phyloP scores from a whole-genome alignment of 805 yeast species.

The Huiozyma sinensis region DNA sequence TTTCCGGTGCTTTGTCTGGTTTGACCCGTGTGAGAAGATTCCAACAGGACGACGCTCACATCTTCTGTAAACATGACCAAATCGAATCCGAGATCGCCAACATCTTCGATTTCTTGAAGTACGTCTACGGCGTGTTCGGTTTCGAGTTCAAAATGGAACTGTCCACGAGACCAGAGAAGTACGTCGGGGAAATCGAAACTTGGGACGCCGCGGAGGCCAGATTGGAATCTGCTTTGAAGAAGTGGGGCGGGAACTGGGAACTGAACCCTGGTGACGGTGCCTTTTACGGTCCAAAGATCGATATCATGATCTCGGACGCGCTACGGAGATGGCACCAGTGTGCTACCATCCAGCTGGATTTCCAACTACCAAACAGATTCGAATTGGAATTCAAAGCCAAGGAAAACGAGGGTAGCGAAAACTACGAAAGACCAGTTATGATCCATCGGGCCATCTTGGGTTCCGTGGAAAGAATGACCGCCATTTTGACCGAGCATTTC shows the following conservation, averaged over 20 bases:
- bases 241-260: conserved; percentile 88
- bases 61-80: conserved; percentile 89
- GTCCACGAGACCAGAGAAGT: conserved; percentile 95
- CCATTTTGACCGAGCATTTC: conserved; percentile 93
- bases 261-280: conserved; percentile 97
- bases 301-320: conserved; percentile 90
- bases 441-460: conserved; percentile 98
- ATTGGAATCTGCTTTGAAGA: conserved; percentile 70
- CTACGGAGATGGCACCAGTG: conserved; percentile 96
- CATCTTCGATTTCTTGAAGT: conserved; percentile 76
- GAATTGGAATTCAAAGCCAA: conserved; percentile 77
- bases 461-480: conserved; percentile 98
- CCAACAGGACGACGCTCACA: conserved; percentile 99
- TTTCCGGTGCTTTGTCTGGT: conserved; percentile 88
- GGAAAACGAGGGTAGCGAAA: conserved; percentile 40
- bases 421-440: conserved; percentile 87
- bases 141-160: conserved; percentile 94
- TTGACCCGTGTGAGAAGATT: conserved; percentile 96
- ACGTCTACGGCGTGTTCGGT: conserved; percentile 83
- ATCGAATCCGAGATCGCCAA: conserved; percentile 76
- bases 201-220: conserved; percentile 89
- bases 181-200: conserved; percentile 84
- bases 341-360: conserved; percentile 97
- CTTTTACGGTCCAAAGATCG: conserved; percentile 91
- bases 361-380: conserved; percentile 94